These are phyloP conservation scores for Penicillium verrucosum DNA, from an alignment of 2,329 filamentous ascomycete species.

Conservation along the genomic window DNA sequence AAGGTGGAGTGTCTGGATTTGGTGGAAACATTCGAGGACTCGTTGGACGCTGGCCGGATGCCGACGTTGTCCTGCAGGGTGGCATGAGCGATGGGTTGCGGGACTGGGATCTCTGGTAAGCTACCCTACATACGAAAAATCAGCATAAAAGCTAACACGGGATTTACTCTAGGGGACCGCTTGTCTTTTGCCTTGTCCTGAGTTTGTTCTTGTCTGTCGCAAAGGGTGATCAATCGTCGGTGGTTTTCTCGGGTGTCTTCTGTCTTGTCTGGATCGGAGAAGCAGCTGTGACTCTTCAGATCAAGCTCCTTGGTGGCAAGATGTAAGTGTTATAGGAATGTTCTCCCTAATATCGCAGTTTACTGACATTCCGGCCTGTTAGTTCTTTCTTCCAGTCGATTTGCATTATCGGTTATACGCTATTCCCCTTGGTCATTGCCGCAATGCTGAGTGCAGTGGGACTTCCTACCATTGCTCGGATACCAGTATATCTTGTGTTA, in stretches of 20 bases:
- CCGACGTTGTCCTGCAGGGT: conserved; percentile 62
- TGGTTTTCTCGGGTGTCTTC: conserved; percentile 95
- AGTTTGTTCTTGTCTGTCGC: conserved; percentile 86
- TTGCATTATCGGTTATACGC: conserved; percentile 96
- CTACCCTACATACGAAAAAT: not conserved
- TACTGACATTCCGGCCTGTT: conserved; percentile 20
- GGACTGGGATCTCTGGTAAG: conserved; percentile 92
- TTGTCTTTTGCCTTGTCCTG: conserved; percentile 88
- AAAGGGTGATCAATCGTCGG: conserved; percentile 72
- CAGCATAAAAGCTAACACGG: not conserved
- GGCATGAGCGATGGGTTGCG: conserved; percentile 84
- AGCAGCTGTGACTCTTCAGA: conserved; percentile 95
- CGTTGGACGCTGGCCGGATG: conserved; percentile 65
- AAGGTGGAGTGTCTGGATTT: conserved; percentile 51
- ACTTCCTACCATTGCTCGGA: conserved; percentile 74
- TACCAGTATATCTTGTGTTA: conserved; percentile 86
- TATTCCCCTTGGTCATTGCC: conserved; percentile 94
- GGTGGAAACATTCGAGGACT: conserved; percentile 52
- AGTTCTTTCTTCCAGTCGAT: conserved; percentile 97
- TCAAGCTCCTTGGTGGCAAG: conserved; percentile 91
- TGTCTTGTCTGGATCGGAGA: conserved; percentile 96
- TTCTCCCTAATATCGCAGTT: not conserved
- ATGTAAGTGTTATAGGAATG: conserved; percentile 65
- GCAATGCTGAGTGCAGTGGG: conserved; percentile 80
- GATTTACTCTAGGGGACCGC: conserved; percentile 64